These are phyloP conservation scores for Nakazawaea pomicola DNA, from an alignment of 805 yeast genomes.

Conservation along the genomic window DNA sequence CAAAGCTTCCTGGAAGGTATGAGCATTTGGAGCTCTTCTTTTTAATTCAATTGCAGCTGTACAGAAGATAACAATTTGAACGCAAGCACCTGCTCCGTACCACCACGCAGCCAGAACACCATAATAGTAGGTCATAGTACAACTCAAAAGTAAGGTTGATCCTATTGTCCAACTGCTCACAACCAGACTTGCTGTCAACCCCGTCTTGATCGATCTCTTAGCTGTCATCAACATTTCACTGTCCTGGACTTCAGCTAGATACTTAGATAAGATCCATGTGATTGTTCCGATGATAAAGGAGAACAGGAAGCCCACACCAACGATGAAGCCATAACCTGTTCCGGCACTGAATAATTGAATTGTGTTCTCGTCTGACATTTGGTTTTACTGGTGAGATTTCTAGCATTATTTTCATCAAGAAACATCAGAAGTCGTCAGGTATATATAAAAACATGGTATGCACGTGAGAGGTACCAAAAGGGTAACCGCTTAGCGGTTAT, in stretches of 20 bases:
- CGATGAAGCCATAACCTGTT: constrained; percentile 35
- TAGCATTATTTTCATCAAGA: too few relatives aligned
- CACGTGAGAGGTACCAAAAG: too few relatives aligned
- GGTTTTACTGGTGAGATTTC: neutral
- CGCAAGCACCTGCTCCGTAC: constrained; percentile 30
- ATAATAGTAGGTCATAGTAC: constrained; percentile 25
- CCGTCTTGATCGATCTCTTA: constrained; percentile 30
- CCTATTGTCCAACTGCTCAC: constrained; percentile 34
- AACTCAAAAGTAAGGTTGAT: constrained; percentile 24
- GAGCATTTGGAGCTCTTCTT: constrained; percentile 30
- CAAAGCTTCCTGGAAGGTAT: constrained; percentile 30
- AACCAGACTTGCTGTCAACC: constrained; percentile 31
- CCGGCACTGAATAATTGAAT: constrained; percentile 13
- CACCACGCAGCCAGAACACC: constrained; percentile 33
- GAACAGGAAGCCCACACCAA: constrained; percentile 43
- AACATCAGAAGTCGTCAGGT: too few relatives aligned
- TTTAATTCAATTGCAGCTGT: constrained; percentile 28
- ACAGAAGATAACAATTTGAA: constrained; percentile 28
- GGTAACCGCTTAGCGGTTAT: too few relatives aligned
- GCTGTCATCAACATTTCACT: constrained; percentile 38
- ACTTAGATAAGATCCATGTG: constrained; percentile 28
- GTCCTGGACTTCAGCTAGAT: constrained; percentile 34
- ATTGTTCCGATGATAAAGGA: constrained; percentile 33
- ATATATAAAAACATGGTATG: too few relatives aligned
- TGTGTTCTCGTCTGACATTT: constrained; percentile 6